Percentiles rank a stretch among this genome's conserved stretches.
Evolutionary conservation across 257 asterid species (phyloP).

Genomic region (Penstemon barbatus): DNA sequence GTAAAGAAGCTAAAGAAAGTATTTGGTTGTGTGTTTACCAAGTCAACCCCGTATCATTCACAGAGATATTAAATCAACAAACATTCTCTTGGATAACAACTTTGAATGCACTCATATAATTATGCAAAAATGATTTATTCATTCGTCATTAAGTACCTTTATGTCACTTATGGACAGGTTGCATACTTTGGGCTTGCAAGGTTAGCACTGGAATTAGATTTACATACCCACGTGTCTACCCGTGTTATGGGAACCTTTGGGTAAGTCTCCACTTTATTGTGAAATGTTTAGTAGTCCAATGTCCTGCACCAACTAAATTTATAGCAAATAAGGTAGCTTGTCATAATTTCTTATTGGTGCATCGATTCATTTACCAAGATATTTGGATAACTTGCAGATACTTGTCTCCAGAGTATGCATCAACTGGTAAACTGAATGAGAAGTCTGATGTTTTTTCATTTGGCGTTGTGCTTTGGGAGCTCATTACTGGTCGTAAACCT

Average conservation of each 20-base stretch:
- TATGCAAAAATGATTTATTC: not conserved
- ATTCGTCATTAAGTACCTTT: constrained; percentile 4
- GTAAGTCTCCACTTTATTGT: constrained; percentile 43
- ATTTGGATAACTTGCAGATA: constrained; percentile 53
- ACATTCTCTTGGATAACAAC: constrained; percentile 81
- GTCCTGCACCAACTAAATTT: constrained; percentile 9
- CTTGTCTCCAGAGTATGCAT: constrained; percentile 91
- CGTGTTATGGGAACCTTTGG: constrained; percentile 97
- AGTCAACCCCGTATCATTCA: constrained; percentile 92
- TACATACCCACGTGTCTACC: constrained; percentile 75
- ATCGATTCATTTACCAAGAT: constrained; percentile 23
- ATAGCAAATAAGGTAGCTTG: not conserved
- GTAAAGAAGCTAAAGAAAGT: constrained; percentile 8
- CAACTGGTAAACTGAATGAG: constrained; percentile 82
- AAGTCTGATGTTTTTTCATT: constrained; percentile 83
- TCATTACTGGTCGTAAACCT: constrained; percentile 84
- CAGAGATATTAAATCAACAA: constrained; percentile 85
- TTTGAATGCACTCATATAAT: constrained; percentile 39
- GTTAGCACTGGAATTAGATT: constrained; percentile 69
- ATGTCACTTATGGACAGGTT: constrained; percentile 47
- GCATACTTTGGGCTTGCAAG: constrained; percentile 94
- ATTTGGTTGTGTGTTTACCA: constrained; percentile 31
- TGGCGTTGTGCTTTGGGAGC: constrained; percentile 88
- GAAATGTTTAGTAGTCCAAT: constrained; percentile 1
- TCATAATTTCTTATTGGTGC: not conserved